Base-by-base conservation (phyloP, 495 filamentous ascomycete species). In the Penicillium ochrochloron region DNA sequence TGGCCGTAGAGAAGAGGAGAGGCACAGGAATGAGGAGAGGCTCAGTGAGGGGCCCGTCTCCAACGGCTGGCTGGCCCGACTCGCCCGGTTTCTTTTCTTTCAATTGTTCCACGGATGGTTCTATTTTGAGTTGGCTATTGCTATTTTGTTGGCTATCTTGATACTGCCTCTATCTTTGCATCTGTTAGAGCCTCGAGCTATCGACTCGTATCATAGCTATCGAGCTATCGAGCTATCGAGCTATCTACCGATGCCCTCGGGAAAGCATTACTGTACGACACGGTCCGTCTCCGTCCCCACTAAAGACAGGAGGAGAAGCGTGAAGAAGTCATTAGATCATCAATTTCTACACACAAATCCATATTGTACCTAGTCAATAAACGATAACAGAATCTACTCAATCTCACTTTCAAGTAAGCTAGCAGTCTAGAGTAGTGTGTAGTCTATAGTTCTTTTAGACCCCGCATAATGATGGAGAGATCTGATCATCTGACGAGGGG, bases 31-130 rank as follows among this genome's bases (percentile, higher is more conserved):
- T 64, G 66, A 68, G 53, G 63, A 62, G 56, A 64, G 54, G 25
- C 25, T 27, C 25, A 10, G 59, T 67, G 69, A 73, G 71, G 69
- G 66, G 69, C 17, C 42, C 57, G 31, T 63, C 50, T 61, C 55
- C 59, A 65, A 62, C 65, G 63, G 62, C 5, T 33, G 46, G 59
- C 58, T 60, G 63, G 59, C 46, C 69, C 69, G 61, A 57, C 66
- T 64, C 58, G 33, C 33, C 29, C 58, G 33, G 19, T 34, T 35
- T 10, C 55, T 23, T 12, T 27, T 19, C 14, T 37, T 37, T n/a
- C 39, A 23, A 2, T 3, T 3, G 11, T 2, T 41, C 15, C 15
- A 2, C 48, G 14, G 14, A 5, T 51, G 23, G 48, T 21, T 51
- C 4, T 48, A 23, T 23, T 48, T 48, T 21, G n/a, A 7, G 6